phyloP scores from a whole-genome alignment of 2,329 filamentous ascomycete genomes.

The Thelonectria blattea region DNA sequence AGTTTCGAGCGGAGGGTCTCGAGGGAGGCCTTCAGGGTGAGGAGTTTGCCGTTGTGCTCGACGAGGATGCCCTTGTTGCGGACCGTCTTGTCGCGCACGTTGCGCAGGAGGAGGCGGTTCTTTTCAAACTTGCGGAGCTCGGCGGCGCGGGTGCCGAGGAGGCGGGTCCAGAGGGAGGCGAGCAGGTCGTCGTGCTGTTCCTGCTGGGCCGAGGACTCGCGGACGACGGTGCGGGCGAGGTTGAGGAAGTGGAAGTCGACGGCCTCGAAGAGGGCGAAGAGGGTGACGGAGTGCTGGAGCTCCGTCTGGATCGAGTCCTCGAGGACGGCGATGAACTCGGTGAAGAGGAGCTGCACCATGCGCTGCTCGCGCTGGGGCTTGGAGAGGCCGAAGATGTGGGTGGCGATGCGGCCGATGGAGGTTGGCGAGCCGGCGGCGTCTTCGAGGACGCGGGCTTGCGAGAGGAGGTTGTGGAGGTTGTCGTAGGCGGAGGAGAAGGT shows the following conservation, averaged over 20 bases:
- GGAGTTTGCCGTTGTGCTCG: slow-evolving; percentile 83
- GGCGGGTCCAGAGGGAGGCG: slow-evolving; percentile 82
- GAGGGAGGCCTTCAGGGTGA: slow-evolving; percentile 84
- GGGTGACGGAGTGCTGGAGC: slow-evolving; percentile 76
- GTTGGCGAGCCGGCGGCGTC: slow-evolving; percentile 64
- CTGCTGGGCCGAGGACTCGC: slow-evolving; percentile 83
- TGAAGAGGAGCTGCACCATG: slow-evolving; percentile 82
- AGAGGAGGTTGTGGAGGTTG: slow-evolving; percentile 81
- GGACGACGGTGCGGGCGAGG: slow-evolving; percentile 81
- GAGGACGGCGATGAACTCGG: slow-evolving; percentile 83
- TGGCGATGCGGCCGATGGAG: slow-evolving; percentile 70
- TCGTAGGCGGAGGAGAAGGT: slow-evolving; percentile 74
- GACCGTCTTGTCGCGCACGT: slow-evolving; percentile 82
- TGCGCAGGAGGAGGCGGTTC: slow-evolving; percentile 80
- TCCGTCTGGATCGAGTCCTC: slow-evolving; percentile 90
- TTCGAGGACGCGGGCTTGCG: slow-evolving; percentile 66
- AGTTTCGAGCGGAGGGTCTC: slow-evolving; percentile 85
- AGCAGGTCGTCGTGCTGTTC: slow-evolving; percentile 81
- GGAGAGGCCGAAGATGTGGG: slow-evolving; percentile 78
- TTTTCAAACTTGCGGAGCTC: slow-evolving; percentile 89
- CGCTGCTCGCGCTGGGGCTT: slow-evolving; percentile 79
- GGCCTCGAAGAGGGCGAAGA: slow-evolving; percentile 89
- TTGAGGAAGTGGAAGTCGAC: slow-evolving; percentile 92
- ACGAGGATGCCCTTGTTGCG: slow-evolving; percentile 86
- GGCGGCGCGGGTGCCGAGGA: slow-evolving; percentile 77